Base-by-base conservation (phyloP, 2,329 filamentous ascomycete genomes). In the Ophiostoma quercus region DNA sequence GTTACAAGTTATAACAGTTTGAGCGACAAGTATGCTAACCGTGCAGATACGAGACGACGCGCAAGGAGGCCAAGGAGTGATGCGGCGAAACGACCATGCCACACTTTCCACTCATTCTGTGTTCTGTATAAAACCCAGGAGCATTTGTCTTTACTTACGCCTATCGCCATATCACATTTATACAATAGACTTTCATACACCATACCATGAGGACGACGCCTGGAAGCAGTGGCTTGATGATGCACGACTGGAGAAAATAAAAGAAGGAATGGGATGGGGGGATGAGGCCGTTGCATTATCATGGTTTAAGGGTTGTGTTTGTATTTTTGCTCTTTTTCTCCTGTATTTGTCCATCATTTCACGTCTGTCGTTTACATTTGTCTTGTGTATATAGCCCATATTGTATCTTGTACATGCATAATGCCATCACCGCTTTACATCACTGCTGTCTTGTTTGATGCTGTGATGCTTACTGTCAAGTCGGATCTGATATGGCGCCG, bases 401-500 rank as follows among this genome's bases (percentile, higher is more conserved):
- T 29, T 29, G 25, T 29, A 29, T 29, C 39, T 51, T 70, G 67
- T 67, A 70, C 66, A 71, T 71, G 62, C 54, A 62, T 65, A 72
- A 72, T 71, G 70, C 72, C 70, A 72, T 73, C 72, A 65, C 71
- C 72, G 69, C 72, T 72, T 71, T 66, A 66, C 67, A 60, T 25
- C 51, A 57, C 51, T 57, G n/a, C 51, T 47, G 43, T n/a, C 39
- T 41, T 41, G 39, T 41, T 41, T 1, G 9, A 41, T 14, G 16
- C 6, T 4, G 32, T 37, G 29, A 39, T 19, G 60, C 43, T n/a
- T 63, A 4, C 16, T 12, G 29, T 16, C 29, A 19, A 25, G 11
- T 29, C 11, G 11, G n/a, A 57, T 14, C 51, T 57, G 8, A 63
- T 25, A 8, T 67, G 25, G 34, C 14, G 29, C 57, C 19, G 57